phyloP scores from a whole-genome alignment of 345 rosid genomes.

The Salix purpurea region DNA sequence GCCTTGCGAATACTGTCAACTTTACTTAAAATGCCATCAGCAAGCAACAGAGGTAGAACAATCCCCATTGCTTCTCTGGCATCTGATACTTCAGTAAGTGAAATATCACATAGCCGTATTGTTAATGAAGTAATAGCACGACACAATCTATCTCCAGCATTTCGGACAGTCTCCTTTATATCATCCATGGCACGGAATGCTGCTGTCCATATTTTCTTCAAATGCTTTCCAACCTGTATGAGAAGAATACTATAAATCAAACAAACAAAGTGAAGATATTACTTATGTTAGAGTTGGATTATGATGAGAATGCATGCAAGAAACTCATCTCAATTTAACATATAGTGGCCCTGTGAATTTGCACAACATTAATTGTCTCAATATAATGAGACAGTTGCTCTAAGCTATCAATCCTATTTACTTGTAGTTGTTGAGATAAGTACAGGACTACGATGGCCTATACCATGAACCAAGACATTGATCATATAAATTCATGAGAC shows the following conservation, averaged over 20 bases:
- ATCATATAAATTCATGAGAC: no score
- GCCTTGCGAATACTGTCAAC: conserved; percentile 82
- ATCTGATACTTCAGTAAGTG: conserved; percentile 74
- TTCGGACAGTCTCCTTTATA: conserved; percentile 95
- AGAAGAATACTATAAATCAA: conserved; percentile 14
- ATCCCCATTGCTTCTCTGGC: conserved; percentile 73
- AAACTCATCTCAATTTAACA: no score
- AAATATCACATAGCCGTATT: conserved; percentile 78
- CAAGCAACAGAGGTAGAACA: conserved; percentile 78
- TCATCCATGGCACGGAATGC: conserved; percentile 99
- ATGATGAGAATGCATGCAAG: no score
- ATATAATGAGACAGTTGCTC: no score
- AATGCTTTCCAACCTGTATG: conserved; percentile 63
- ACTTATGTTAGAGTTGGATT: no score
- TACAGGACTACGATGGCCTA: no score
- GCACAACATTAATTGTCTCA: no score
- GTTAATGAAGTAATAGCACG: conserved; percentile 73
- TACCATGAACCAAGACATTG: no score
- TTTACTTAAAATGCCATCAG: conserved; percentile 90
- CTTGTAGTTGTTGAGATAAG: no score
- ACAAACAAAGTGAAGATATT: no score
- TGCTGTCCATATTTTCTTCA: conserved; percentile 72
- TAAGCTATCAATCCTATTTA: no score
- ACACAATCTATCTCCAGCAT: conserved; percentile 88
- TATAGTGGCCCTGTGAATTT: no score